A percentile compares a stretch with the other conserved stretches of the same genome.
Conservation (phyloP, 2,329 filamentous ascomycete genomes). For the Pseudogymnoascus sp. region DNA sequence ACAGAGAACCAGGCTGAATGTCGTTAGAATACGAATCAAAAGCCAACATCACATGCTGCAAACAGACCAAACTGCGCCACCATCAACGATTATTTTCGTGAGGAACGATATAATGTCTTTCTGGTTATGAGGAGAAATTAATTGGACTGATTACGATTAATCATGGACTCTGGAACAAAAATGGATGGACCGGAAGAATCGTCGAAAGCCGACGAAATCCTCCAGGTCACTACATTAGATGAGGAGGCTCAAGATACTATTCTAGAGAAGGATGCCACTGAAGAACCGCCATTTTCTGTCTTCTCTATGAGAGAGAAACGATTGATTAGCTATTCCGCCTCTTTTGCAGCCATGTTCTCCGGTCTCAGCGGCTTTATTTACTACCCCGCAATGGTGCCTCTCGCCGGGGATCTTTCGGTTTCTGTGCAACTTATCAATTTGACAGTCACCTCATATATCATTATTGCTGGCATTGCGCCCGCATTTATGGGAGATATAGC, state of each 20-base stretch:
- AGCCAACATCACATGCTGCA: too few species aligned
- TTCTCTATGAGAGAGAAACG: background rate
- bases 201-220: background rate
- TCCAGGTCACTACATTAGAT: background rate
- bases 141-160: background rate
- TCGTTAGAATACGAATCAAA: too few species aligned
- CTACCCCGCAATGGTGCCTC: background rate
- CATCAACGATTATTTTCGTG: background rate
- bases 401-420: background rate
- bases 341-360: conserved; percentile 19
- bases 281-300: background rate
- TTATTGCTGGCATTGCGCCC: background rate
- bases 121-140: background rate
- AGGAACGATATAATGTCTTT: background rate
- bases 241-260: background rate
- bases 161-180: background rate
- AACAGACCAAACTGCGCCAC: too few species aligned
- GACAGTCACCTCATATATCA: conserved; percentile 2
- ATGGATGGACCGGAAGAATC: background rate
- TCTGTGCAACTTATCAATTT: conserved; percentile 3
- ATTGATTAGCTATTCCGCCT: background rate
- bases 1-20: too few species aligned
- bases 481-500: conserved; percentile 19
- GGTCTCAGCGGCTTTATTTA: background rate
- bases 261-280: background rate